Evolutionary conservation across 2,329 filamentous ascomycete genomes (phyloP).

Genomic region (Aspergillus spinulosporus): DNA sequence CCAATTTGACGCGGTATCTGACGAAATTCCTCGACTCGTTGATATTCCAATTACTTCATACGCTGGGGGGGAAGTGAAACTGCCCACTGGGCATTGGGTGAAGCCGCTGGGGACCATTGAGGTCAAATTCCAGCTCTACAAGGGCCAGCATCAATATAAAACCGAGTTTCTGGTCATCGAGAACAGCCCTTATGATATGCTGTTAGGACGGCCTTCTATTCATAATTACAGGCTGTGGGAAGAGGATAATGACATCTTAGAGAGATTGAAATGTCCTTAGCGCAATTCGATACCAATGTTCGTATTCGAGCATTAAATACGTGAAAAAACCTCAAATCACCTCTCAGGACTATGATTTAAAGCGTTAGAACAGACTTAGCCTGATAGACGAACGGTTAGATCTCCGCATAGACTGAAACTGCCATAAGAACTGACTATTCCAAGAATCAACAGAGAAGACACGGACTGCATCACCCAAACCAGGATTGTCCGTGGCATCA

Average conservation of each 20-base stretch:
- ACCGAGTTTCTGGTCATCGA: conserved; percentile 2
- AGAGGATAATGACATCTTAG: background rate
- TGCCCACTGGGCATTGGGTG: background rate
- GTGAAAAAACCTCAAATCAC: too few relatives aligned
- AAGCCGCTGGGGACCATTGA: background rate
- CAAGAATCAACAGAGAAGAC: too few relatives aligned
- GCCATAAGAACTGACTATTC: too few relatives aligned
- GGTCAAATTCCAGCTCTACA: background rate
- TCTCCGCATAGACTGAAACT: too few relatives aligned
- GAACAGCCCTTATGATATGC: conserved; percentile 1
- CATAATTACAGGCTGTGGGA: background rate
- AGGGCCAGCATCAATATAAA: background rate
- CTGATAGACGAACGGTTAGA: too few relatives aligned
- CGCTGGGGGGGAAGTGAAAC: background rate
- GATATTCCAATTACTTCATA: background rate
- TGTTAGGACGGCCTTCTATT: background rate
- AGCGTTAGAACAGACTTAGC: too few relatives aligned
- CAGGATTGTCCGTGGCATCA: too few relatives aligned
- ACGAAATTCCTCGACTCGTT: background rate
- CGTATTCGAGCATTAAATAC: too few relatives aligned
- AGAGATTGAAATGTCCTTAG: background rate
- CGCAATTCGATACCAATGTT: too few relatives aligned
- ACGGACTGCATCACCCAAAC: too few relatives aligned
- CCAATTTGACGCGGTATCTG: background rate
- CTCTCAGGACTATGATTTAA: too few relatives aligned